These are phyloP conservation scores for Pilatotrama ljubarskyi DNA, from an alignment of 768 basidiomycete genomes.

Conservation along the genomic window DNA sequence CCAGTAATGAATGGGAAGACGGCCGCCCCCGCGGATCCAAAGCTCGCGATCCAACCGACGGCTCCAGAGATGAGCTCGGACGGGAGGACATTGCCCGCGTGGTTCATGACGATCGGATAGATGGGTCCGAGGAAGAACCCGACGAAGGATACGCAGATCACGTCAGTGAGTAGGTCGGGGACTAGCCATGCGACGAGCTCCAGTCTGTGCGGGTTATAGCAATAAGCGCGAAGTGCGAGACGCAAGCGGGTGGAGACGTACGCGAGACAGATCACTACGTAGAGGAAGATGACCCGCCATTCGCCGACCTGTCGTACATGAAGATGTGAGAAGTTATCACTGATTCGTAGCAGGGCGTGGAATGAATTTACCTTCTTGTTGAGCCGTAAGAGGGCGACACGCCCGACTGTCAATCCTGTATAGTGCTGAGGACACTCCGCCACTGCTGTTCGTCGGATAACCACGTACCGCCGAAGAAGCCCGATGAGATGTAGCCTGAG, in stretches of 20 bases:
- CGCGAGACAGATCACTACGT: constrained; percentile 38
- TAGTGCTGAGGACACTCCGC: not conserved
- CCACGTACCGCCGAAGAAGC: constrained; percentile 45
- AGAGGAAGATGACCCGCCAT: constrained; percentile 38
- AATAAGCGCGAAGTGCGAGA: too few relatives aligned
- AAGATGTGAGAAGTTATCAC: not conserved
- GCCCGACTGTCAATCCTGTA: constrained; percentile 50
- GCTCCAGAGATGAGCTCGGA: constrained; percentile 39
- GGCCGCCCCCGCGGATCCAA: constrained; percentile 52
- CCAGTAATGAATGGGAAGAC: constrained; percentile 54
- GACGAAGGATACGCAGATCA: constrained; percentile 52
- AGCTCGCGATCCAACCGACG: constrained; percentile 54
- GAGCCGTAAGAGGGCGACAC: constrained; percentile 51
- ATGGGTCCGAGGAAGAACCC: constrained; percentile 55
- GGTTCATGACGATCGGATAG: constrained; percentile 45
- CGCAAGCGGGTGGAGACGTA: constrained; percentile 21
- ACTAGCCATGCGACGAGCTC: constrained; percentile 61
- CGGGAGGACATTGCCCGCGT: constrained; percentile 44
- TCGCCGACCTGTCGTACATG: constrained; percentile 37
- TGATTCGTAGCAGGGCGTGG: too few relatives aligned
- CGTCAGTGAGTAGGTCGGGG: constrained; percentile 33
- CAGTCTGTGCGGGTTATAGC: constrained; percentile 38
- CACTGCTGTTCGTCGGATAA: not conserved
- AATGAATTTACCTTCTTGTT: constrained; percentile 40
- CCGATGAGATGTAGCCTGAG: constrained; percentile 51